Conservation (phyloP, 441 rosid species). For the Omphalea diandra region DNA sequence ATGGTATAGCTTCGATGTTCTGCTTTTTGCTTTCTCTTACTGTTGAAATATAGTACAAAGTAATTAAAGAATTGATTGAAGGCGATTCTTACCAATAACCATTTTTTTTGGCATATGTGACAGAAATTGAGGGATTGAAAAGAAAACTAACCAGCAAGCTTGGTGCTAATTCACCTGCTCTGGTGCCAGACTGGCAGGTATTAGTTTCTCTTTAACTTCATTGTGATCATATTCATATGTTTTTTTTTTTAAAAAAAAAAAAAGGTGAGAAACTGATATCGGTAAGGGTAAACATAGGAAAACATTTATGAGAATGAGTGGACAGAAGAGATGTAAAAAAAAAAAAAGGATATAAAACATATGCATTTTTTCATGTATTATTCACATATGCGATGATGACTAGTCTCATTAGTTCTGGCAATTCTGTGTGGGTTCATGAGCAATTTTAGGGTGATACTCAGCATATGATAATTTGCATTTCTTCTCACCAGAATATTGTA, state of each 20-base stretch:
- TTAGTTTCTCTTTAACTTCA: constrained; percentile 11
- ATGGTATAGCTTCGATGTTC: constrained; percentile 44
- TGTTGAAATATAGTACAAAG: too few relatives aligned
- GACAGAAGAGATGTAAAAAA: background rate
- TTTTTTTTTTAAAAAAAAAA: too few relatives aligned
- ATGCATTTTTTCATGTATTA: background rate
- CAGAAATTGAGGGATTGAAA: constrained; percentile 92
- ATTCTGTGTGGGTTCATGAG: background rate
- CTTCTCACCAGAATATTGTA: background rate
- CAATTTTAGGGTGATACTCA: background rate
- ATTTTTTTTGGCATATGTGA: constrained; percentile 29
- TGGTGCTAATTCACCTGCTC: constrained; percentile 83
- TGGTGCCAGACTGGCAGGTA: constrained; percentile 98
- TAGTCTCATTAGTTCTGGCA: background rate
- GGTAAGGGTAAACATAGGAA: background rate
- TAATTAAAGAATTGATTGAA: too few relatives aligned
- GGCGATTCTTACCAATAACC: too few relatives aligned
- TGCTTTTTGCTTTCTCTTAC: background rate
- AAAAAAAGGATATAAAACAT: background rate
- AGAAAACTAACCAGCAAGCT: constrained; percentile 97
- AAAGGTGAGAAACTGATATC: background rate
- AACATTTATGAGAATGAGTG: background rate
- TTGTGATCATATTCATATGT: background rate
- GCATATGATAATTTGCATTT: background rate
- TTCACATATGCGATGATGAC: background rate